Base-by-base conservation (phyloP, 2,329 filamentous ascomycete species). In the Aspergillus ruber region DNA sequence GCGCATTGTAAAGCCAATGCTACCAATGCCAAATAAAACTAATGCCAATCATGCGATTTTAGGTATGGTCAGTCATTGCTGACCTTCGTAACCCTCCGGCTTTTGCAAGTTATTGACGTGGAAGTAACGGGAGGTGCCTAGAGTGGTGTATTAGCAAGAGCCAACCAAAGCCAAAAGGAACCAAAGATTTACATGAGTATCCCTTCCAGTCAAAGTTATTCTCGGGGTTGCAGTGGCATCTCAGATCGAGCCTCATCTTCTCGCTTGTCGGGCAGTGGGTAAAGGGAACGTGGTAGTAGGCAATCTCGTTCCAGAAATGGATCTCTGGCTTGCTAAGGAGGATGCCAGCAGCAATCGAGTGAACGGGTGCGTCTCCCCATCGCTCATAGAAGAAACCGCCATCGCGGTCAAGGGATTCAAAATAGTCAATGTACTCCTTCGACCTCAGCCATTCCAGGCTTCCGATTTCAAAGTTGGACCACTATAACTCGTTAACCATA, bases 151-250 rank as follows among this genome's bases (percentile, higher is more conserved):
- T 42, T 25, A 33, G 17, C 9, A 4, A 10, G 27, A 29, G 18
- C 4, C 10, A 6, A 9, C 18, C 17, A 23, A 15, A 21, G n/a
- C 2, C 2, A 46, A 21, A 9, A 13, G 17, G 20, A 32, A 4
- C 36, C 21, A 27, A 21, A 3, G 10, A 35, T 88, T 76, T 81
- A 94, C 90, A 97, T 67, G 89, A 95, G 69, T 96, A 97, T 45
- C 88, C 87, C 72, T 95, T 96, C 94, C 94, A 98, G 72, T 98
- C 93, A 77, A 98, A 98, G 76, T 98, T 98, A 50, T 97, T 88
- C 63, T 85, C 84, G 6, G 93, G 91, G 64, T 98, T 90, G 74
- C 93, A 98, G 70, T 90, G 86, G 71, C 93, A 98, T 67, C 88
- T 90, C 57, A 91, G 82, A 56, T 95, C 85, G 47, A 90, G 70